Evolutionary conservation across 164 flowering plant genomes (phyloP), one percentile per base, ranked within the genome.

Genomic region (Magnolia officinalis): DNA sequence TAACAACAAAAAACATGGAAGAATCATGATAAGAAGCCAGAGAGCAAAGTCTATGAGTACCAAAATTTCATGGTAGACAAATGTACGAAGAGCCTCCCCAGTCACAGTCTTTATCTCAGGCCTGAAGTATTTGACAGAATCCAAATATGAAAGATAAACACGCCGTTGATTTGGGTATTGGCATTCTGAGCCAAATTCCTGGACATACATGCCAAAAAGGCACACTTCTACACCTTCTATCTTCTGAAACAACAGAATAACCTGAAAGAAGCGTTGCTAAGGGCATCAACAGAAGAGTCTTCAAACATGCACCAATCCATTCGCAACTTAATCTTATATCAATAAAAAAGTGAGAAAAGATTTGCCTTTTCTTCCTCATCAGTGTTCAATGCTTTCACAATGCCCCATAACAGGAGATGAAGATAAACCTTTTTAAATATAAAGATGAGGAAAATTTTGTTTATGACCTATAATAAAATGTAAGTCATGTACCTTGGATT

Each of bases 171-270:
- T 96, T 77, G 99, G 99, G 31, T 83, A 89, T 72, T 84, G 83
- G 74, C 92, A 87, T 80, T 96, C 99, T 73, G 99, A 84, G 76
- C 99, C 98, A 82, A 91, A 96, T 86, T 96, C 99, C 85, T 96
- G 99, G 70, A 94, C 98, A 81, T 94, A 96, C 99, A 96, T 96
- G 78, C 98, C 98, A 85, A 92, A 96, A 18, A 96, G 84, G 86
- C 98, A 94, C 19, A 96, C 99, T 86, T 96, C 99, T n/a, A 96
- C 99, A 50, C 98, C 98, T 84, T 96, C 99, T 82, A 94, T 96
- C 85, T 89, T 96, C 85, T 96, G 99, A 84, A 96, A 96, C 76
- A 96, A 83, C 74, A 96, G 82, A 80, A 96, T 69, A 19, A 92
- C 99, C 99, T 96, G 88, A 71, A 83, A 75, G 71, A 77, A 64